Conservation (phyloP, 768 basidiomycete genomes). For the Lactarius sp. region DNA sequence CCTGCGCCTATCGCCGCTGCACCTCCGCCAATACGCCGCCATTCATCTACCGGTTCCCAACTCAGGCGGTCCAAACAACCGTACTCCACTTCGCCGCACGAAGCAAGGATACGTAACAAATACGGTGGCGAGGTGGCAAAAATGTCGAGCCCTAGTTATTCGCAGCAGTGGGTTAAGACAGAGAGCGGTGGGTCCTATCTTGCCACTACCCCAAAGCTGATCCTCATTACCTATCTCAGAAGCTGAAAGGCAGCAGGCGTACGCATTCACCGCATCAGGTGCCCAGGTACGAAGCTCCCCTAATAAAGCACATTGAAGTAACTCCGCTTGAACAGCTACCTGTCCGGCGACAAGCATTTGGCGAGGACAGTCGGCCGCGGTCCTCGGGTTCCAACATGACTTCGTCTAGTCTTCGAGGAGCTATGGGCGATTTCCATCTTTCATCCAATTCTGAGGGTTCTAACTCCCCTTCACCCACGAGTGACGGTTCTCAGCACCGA, state of each 20-base stretch:
- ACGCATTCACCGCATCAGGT: conserved; percentile 21
- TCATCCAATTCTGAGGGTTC: conserved; percentile 34
- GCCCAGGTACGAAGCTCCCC: conserved; percentile 27
- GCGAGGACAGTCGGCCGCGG: conserved; percentile 30
- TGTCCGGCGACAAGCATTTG: conserved; percentile 27
- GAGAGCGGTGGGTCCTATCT: conserved; percentile 18
- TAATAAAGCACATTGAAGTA: conserved; percentile 19
- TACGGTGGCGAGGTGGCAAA: conserved; percentile 11
- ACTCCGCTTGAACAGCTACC: conserved; percentile 26
- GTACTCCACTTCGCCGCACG: conserved; percentile 19
- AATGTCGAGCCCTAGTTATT: conserved; percentile 23
- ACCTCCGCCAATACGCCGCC: conserved; percentile 18
- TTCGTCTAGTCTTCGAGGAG: conserved; percentile 51
- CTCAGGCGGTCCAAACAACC: conserved; percentile 26
- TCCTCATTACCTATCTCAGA: conserved; percentile 3
- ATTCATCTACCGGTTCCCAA: conserved; percentile 12
- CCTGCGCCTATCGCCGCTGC: conserved; percentile 12
- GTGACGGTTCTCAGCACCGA: conserved; percentile 28
- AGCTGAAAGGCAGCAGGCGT: conserved; percentile 23
- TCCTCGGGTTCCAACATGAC: conserved; percentile 42
- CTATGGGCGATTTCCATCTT: conserved; percentile 52
- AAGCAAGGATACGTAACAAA: conserved; percentile 19
- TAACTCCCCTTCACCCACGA: conserved; percentile 29
- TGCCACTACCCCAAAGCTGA: neutral
- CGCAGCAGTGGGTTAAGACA: conserved; percentile 24